Conservation (phyloP, 805 yeast species). For the Starmerella scarabaei region DNA sequence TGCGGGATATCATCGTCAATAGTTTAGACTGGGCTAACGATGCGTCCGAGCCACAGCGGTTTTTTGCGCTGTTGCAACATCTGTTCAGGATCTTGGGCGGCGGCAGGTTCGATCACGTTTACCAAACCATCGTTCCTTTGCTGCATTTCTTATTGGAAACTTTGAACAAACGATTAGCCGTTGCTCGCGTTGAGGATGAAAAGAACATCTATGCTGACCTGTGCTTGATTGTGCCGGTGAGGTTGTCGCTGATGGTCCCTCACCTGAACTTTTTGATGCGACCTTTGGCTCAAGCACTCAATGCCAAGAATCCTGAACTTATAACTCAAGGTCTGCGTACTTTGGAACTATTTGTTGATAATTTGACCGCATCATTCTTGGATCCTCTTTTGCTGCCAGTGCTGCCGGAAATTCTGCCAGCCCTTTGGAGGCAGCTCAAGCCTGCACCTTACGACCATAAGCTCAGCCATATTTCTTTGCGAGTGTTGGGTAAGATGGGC, state of each 20-base stretch:
- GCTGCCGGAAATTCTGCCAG: slow-evolving; percentile 83
- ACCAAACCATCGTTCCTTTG: slow-evolving; percentile 85
- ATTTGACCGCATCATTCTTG: slow-evolving; percentile 87
- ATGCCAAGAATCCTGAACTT: slow-evolving; percentile 62
- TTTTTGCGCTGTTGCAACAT: slow-evolving; percentile 76
- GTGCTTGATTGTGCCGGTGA: slow-evolving; percentile 89
- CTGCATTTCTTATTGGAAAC: slow-evolving; percentile 77
- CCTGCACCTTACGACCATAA: slow-evolving; percentile 93
- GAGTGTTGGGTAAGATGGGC: slow-evolving; percentile 89
- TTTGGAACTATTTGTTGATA: slow-evolving; percentile 88
- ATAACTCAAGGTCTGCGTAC: slow-evolving; percentile 92
- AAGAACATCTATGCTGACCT: slow-evolving; percentile 89
- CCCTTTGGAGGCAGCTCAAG: slow-evolving; percentile 76
- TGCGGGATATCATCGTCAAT: slow-evolving; percentile 67
- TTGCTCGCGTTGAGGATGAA: slow-evolving; percentile 79
- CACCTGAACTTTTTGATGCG: slow-evolving; percentile 77
- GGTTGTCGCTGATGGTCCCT: slow-evolving; percentile 86
- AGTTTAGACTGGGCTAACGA: slow-evolving; percentile 68
- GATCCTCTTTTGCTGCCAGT: slow-evolving; percentile 97
- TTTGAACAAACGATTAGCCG: slow-evolving; percentile 65
- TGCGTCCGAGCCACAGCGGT: slow-evolving; percentile 82
- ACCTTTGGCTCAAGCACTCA: slow-evolving; percentile 81
- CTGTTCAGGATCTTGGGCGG: slow-evolving; percentile 92
- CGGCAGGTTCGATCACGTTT: slow-evolving; percentile 84
- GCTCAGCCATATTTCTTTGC: slow-evolving; percentile 84